Conservation (phyloP, 179 eudicot species). For the Silene noctiflora region DNA sequence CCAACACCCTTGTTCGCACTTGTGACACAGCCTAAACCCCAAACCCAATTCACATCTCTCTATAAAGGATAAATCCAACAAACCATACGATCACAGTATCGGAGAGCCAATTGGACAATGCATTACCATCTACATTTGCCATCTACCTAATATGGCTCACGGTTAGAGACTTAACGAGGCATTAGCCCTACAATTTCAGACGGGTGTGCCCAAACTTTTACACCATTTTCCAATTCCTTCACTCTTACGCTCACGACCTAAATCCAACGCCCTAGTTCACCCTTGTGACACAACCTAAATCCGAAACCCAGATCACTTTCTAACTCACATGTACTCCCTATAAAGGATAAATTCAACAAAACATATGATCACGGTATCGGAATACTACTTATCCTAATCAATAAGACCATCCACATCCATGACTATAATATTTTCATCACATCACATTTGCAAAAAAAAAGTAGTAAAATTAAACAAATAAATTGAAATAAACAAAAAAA, state of each 20-base stretch:
- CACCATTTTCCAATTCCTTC: too few relatives aligned
- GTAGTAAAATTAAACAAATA: neutral
- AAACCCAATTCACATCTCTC: neutral
- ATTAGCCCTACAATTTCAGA: neutral
- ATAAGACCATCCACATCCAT: neutral
- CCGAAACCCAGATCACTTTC: neutral
- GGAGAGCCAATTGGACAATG: neutral
- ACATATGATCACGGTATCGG: neutral
- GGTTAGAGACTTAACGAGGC: neutral
- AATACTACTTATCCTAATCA: neutral
- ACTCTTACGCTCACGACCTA: too few relatives aligned
- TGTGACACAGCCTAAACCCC: neutral
- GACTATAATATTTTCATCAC: neutral
- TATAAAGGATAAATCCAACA: too few relatives aligned
- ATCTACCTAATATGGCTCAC: neutral
- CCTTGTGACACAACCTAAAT: neutral
- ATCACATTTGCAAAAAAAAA: neutral
- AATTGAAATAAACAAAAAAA: conserved; percentile 14
- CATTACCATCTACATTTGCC: neutral
- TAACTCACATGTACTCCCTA: neutral
- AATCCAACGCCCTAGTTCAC: too few relatives aligned
- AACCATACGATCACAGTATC: too few relatives aligned
- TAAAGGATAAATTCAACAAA: neutral
- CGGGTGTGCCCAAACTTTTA: neutral
- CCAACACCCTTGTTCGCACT: too few relatives aligned